phyloP scores from a whole-genome alignment of 2,329 filamentous ascomycete species.

The Fusarium staphyleae region DNA sequence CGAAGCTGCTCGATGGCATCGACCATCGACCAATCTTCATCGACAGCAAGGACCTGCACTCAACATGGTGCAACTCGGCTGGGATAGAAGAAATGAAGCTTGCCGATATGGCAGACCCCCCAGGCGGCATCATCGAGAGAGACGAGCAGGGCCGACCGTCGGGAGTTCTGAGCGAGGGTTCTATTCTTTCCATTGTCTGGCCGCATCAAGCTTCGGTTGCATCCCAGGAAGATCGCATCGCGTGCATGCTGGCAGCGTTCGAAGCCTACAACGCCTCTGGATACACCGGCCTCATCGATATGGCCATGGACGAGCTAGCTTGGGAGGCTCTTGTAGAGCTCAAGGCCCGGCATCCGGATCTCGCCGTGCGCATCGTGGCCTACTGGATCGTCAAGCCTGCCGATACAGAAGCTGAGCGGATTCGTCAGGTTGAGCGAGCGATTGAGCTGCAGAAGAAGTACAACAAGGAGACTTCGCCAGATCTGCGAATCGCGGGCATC shows the following conservation, averaged over 20 bases:
- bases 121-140: conserved; percentile 60
- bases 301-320: conserved; percentile 67
- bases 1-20: conserved; percentile 56
- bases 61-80: conserved; percentile 62
- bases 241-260: conserved; percentile 57
- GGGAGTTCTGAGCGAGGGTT: conserved; percentile 61
- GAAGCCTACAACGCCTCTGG: conserved; percentile 58
- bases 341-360: conserved; percentile 42
- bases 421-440: conserved; percentile 58
- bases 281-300: conserved; percentile 64
- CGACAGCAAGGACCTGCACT: conserved; percentile 64
- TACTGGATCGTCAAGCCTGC: conserved; percentile 65
- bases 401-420: conserved; percentile 48
- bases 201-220: conserved; percentile 59
- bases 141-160: conserved; percentile 56
- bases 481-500: conserved; percentile 63
- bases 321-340: conserved; percentile 61
- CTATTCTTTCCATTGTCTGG: conserved; percentile 61
- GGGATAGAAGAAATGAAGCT: conserved; percentile 59
- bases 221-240: conserved; percentile 56
- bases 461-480: conserved; percentile 47
- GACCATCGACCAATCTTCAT: conserved; percentile 63
- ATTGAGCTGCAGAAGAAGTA: conserved; percentile 52
- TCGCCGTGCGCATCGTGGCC: conserved; percentile 56
- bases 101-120: conserved; percentile 54